Conservation (phyloP, 352 stramenopile species). For the Phytophthora rubi region DNA sequence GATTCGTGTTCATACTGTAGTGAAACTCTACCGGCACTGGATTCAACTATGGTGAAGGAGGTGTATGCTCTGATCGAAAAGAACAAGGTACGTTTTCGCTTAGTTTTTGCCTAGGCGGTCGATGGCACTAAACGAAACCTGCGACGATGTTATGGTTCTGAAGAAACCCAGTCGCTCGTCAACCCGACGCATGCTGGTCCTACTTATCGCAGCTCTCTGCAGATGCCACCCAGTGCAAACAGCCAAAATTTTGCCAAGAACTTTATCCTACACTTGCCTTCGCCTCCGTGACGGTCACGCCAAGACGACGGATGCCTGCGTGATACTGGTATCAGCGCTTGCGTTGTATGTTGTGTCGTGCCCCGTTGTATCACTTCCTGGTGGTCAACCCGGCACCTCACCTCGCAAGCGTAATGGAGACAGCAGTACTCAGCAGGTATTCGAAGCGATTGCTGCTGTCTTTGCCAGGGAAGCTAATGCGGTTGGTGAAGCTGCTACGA, state of each 20-base stretch:
- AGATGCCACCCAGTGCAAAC: slow-evolving; percentile 46
- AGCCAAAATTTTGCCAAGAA: slow-evolving; percentile 47
- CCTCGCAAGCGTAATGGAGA: slow-evolving; percentile 10
- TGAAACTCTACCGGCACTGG: slow-evolving; percentile 44
- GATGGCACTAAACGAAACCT: slow-evolving; percentile 1
- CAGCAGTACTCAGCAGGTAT: slow-evolving; percentile 12
- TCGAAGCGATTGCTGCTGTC: slow-evolving; percentile 43
- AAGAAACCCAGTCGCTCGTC: slow-evolving; percentile 56
- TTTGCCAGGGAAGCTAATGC: slow-evolving; percentile 53
- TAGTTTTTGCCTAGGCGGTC: background rate
- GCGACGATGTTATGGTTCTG: background rate
- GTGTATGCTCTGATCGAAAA: slow-evolving; percentile 59
- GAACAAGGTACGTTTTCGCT: slow-evolving; percentile 51
- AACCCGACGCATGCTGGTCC: slow-evolving; percentile 63
- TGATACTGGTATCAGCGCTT: slow-evolving; percentile 59
- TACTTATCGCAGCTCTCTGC: slow-evolving; percentile 61
- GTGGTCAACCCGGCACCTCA: background rate
- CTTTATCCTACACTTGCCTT: slow-evolving; percentile 52
- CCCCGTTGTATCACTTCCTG: slow-evolving; percentile 14
- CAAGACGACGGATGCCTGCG: slow-evolving; percentile 62
- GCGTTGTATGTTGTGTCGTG: slow-evolving; percentile 53
- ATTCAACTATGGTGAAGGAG: slow-evolving; percentile 45
- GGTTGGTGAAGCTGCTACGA: slow-evolving; percentile 54
- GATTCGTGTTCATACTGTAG: slow-evolving; percentile 22
- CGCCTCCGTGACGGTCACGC: slow-evolving; percentile 63